phyloP scores from a whole-genome alignment of 176 grass and related monocot genomes.

The Bromus sterilis region DNA sequence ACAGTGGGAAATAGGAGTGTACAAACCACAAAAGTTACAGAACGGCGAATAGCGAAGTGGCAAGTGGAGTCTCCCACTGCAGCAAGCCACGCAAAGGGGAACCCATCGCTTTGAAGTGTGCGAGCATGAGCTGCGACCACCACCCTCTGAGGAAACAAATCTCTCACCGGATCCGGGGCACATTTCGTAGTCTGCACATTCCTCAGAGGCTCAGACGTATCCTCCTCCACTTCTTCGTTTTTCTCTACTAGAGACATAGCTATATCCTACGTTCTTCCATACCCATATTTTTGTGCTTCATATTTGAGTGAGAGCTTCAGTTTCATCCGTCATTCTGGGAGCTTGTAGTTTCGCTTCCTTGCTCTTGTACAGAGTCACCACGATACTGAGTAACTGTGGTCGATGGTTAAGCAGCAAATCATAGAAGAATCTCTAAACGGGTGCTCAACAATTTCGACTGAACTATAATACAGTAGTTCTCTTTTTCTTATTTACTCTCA shows the following conservation, averaged over 20 bases:
- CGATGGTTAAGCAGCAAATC: background rate
- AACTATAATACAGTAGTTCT: too few relatives aligned
- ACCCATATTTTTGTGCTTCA: background rate
- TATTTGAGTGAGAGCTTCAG: background rate
- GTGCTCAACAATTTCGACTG: background rate
- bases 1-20: background rate
- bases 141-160: slow-evolving; percentile 13
- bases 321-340: background rate
- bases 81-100: slow-evolving; percentile 11
- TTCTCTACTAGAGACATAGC: too few relatives aligned
- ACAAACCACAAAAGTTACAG: background rate
- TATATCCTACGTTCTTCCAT: background rate
- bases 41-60: background rate
- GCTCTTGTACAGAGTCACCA: background rate
- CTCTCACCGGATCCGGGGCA: background rate
- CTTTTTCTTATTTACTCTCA: too few relatives aligned
- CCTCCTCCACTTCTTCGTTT: background rate
- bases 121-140: background rate
- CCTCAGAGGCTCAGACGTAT: background rate
- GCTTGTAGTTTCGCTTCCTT: background rate
- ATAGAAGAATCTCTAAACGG: background rate
- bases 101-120: background rate
- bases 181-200: background rate
- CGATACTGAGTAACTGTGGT: background rate
- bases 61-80: background rate